Percentiles rank a stretch among this genome's conserved stretches.
phyloP scores from a whole-genome alignment of 495 filamentous ascomycete genomes.

The Astrothelium subdiscretum region DNA sequence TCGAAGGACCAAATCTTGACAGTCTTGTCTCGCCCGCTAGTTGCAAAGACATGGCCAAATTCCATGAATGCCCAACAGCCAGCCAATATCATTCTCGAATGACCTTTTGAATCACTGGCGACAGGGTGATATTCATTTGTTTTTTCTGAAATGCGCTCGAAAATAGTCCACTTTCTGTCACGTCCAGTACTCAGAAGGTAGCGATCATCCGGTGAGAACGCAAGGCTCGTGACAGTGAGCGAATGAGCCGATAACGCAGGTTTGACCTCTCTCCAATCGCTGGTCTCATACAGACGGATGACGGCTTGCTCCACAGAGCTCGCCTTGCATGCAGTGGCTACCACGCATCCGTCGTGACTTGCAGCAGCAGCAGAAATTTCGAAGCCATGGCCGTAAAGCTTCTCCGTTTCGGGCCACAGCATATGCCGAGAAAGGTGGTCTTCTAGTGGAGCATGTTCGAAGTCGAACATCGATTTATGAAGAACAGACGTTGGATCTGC shows the following conservation, averaged over 20 bases:
- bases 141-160: constrained; percentile 36
- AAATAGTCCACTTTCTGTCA: constrained; percentile 84
- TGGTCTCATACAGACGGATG: constrained; percentile 79
- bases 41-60: constrained; percentile 53
- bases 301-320: constrained; percentile 89
- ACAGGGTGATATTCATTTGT: constrained; percentile 39
- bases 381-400: constrained; percentile 97
- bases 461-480: constrained; percentile 32
- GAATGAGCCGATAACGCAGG: constrained; percentile 71
- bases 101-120: constrained; percentile 65
- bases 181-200: constrained; percentile 79
- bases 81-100: constrained; percentile 82
- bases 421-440: constrained; percentile 82
- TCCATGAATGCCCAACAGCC: constrained; percentile 53
- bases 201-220: constrained; percentile 63
- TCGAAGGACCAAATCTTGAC: constrained; percentile 62
- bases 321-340: constrained; percentile 91
- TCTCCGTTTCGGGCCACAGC: constrained; percentile 91
- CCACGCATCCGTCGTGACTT: constrained; percentile 56
- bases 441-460: constrained; percentile 69
- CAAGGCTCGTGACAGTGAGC: constrained; percentile 68
- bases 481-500: constrained; percentile 23
- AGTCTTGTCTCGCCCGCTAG: constrained; percentile 74
- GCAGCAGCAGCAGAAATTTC: constrained; percentile 87
- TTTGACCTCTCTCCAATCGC: constrained; percentile 74